phyloP scores from a whole-genome alignment of 352 stramenopile genomes.

The Phytophthora foliorum region DNA sequence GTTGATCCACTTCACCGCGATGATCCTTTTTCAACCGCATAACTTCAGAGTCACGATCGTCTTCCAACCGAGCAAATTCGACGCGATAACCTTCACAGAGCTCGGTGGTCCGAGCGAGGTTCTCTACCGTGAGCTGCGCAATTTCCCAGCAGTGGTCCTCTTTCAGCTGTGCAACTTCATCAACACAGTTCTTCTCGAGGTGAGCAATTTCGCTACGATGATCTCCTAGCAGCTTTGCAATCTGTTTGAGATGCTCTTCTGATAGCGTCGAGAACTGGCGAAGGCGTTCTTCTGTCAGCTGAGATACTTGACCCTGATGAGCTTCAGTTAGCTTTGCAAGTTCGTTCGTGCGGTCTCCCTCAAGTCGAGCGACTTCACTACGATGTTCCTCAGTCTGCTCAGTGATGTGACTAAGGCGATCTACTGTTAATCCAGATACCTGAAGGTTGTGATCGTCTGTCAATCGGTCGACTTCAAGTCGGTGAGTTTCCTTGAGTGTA shows the following conservation, averaged over 20 bases:
- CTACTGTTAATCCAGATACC: background rate
- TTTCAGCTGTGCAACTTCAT: slow-evolving; percentile 5
- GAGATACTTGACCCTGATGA: slow-evolving; percentile 3
- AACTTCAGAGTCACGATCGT: too few species aligned
- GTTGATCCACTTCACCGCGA: slow-evolving; percentile 11
- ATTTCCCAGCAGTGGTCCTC: too few species aligned
- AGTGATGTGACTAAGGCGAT: background rate
- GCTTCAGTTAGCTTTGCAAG: slow-evolving; percentile 3
- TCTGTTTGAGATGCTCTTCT: slow-evolving; percentile 1
- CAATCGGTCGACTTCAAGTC: background rate
- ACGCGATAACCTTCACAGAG: too few species aligned
- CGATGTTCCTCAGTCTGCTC: slow-evolving; percentile 6
- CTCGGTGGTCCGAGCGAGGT: too few species aligned
- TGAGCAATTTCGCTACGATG: background rate
- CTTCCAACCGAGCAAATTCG: too few species aligned
- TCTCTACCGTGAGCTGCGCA: too few species aligned
- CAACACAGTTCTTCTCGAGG: background rate
- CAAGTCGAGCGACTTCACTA: slow-evolving; percentile 5
- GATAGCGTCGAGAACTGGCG: slow-evolving; percentile 2
- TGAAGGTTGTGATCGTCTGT: background rate
- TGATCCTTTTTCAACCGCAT: slow-evolving; percentile 3
- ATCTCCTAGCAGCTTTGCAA: background rate
- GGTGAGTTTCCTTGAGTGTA: background rate
- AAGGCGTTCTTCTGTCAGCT: background rate
- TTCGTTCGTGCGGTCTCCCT: slow-evolving; percentile 1